A percentile compares a stretch with the other conserved stretches of the same genome.
Evolutionary conservation across 768 basidiomycete species (phyloP).

Genomic region (Boletus eberwhitei): DNA sequence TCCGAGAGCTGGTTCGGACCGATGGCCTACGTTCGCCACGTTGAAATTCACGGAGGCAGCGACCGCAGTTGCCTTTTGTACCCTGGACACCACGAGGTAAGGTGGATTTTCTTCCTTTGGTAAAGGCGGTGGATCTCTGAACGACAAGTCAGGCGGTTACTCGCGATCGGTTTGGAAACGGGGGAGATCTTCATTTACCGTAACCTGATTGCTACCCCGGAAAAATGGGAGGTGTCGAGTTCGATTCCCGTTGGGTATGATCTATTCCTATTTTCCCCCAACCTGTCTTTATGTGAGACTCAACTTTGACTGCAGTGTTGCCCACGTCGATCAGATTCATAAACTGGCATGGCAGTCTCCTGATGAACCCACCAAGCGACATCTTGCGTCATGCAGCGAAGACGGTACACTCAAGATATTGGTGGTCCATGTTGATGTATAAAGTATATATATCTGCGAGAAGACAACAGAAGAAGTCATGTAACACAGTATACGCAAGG

Average conservation of each 20-base stretch:
- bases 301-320: slow-evolving; percentile 42
- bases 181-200: slow-evolving; percentile 70
- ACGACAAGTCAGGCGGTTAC: slow-evolving; percentile 40
- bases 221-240: slow-evolving; percentile 46
- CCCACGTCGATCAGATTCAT: slow-evolving; percentile 78
- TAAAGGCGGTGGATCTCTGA: neutral
- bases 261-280: slow-evolving; percentile 5
- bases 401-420: slow-evolving; percentile 87
- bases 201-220: slow-evolving; percentile 27
- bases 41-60: slow-evolving; percentile 74
- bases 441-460: slow-evolving; percentile 38
- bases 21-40: slow-evolving; percentile 58
- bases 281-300: neutral
- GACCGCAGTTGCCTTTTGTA: slow-evolving; percentile 74
- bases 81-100: slow-evolving; percentile 41
- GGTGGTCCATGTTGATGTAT: slow-evolving; percentile 52
- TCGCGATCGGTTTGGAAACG: slow-evolving; percentile 84
- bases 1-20: slow-evolving; percentile 28
- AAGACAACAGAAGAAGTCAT: slow-evolving; percentile 17
- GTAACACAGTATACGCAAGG: slow-evolving; percentile 27
- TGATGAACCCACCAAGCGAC: slow-evolving; percentile 29
- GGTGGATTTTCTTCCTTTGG: slow-evolving; percentile 8
- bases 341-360: slow-evolving; percentile 75
- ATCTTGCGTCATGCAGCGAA: slow-evolving; percentile 87
- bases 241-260: slow-evolving; percentile 53